Evolutionary conservation across 129 eudicot species (phyloP).

Genomic region (Ambrosia trifida): DNA sequence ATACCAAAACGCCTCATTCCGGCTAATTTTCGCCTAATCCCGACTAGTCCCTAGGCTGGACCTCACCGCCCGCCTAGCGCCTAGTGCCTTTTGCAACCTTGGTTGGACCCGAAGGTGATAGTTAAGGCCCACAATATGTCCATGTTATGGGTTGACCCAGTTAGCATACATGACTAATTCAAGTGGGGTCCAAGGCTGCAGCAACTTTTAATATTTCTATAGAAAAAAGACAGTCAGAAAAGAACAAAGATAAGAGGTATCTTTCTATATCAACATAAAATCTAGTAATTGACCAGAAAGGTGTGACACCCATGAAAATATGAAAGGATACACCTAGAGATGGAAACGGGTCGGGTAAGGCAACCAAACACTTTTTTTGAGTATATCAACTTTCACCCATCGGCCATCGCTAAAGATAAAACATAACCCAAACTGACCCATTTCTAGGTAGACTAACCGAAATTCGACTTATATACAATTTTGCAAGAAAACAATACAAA

Average conservation of each 20-base stretch:
- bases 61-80: no score
- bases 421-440: neutral
- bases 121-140: neutral
- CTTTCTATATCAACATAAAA: constrained; percentile 22
- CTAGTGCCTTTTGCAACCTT: no score
- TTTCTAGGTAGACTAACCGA: neutral
- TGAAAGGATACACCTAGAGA: neutral
- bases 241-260: constrained; percentile 3
- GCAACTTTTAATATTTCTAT: constrained; percentile 10
- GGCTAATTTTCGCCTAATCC: no score
- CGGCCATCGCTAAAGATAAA: neutral
- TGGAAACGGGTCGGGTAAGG: neutral
- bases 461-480: neutral
- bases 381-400: neutral
- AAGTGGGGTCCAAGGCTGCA: constrained; percentile 24
- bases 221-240: constrained; percentile 13
- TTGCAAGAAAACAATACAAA: constrained; percentile 1
- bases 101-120: neutral
- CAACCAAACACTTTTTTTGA: neutral
- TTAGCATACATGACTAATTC: constrained; percentile 18
- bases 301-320: neutral
- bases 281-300: constrained; percentile 15
- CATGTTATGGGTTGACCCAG: neutral
- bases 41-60: no score
- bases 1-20: no score